Base-by-base conservation (phyloP, 768 basidiomycete genomes). In the Udeniomyces megalosporus region DNA sequence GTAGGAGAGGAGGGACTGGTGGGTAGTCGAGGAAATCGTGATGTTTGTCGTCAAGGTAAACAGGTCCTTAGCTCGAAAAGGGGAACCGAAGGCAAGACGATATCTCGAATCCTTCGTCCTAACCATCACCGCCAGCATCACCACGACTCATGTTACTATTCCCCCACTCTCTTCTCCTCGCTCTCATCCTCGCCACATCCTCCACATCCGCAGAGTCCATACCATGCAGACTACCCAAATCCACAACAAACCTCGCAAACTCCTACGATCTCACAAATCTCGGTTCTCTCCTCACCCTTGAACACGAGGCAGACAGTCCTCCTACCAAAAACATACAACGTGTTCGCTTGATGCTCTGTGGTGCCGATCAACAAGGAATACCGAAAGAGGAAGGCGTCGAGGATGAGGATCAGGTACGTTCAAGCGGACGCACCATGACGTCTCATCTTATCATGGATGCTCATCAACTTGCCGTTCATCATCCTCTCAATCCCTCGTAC, bases 331-430 rank as follows among this genome's bases (percentile, higher is more conserved):
- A 54, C 28, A 67, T 69, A 24, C 69, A 71, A 12, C 66, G 62
- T 32, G 69, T 72, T 4, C 47, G 53, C 42, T 62, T 74, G 67
- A 66, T 67, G 26, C 58, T 74, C 34, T 74, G 74, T 62, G 66
- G 61, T 34, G 38, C 42, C 2, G 50, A 63, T 1, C 66, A 69
- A 3, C 67, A 64, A 2, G 70, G 69, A 0, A 24, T 73, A 22
- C 57, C 57, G 3, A 44, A 51, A 32, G 72, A 74, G 34, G 70
- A 69, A 17, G 70, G 66, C 8, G 45, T 71, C 7, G 66, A 67
- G 26, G 71, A 71, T 45, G 69, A 72, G 50, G 74, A 74, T 68
- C 70, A 74, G 69, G 74, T 73, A 58, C 47, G 69, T 61, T 48
- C 2, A 12, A 11, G 20, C 17, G 24, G 46, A 20, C 31, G 11